Base-by-base conservation (phyloP, 2,329 filamentous ascomycete species). In the Colletotrichum neosansevieriae region DNA sequence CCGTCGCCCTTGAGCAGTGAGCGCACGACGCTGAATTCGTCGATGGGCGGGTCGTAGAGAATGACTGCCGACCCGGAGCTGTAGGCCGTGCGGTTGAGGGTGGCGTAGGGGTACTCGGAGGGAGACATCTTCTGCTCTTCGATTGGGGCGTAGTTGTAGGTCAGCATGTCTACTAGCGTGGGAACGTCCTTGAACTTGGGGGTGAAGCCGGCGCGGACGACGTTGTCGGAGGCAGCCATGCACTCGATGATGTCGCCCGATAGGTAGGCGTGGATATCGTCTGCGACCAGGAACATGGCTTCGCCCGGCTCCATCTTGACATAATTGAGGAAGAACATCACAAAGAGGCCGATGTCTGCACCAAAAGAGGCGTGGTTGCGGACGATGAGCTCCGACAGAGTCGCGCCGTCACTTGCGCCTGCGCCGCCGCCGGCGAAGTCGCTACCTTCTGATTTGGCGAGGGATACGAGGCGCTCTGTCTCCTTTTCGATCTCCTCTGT, bases 171-270 rank as follows among this genome's bases (percentile, higher is more conserved):
- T 38, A 95, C 94, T 11, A 99, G 85, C 0, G 94, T 98, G 61
- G 90, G 82, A 21, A 98, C 93, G 74, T 99, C 96, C 83, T 98
- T 98, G 87, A 97, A 99, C 79, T 99, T 99, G 63, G 96, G 96
- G 0, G 96, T 99, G 80, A 99, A 96, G 49, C 96, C 96, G 0
- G 96, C 96, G 63, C 96, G 94, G 58, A 99, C 94, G 40, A 99
- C 96, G 73, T 99, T 99, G 86, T 99, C 96, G n/a, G 93, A 97
- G 9, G 94, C 92, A 0, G 96, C 96, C 96, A 99, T 99, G 84
- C 96, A 99, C 81, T 99, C 96, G 78, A 99, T 94, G 73, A 99
- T 97, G 76, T 99, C 95, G 68, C 93, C 93, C 3, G 91, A 93
- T 49, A 97, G 82, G 79, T 99, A 99, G 56, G 96, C 96, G 79